A percentile compares a stretch with the other conserved stretches of the same genome.
These are phyloP conservation scores for Stylosanthes scabra DNA, from an alignment of 331 rosid genomes.

Conservation along the genomic window DNA sequence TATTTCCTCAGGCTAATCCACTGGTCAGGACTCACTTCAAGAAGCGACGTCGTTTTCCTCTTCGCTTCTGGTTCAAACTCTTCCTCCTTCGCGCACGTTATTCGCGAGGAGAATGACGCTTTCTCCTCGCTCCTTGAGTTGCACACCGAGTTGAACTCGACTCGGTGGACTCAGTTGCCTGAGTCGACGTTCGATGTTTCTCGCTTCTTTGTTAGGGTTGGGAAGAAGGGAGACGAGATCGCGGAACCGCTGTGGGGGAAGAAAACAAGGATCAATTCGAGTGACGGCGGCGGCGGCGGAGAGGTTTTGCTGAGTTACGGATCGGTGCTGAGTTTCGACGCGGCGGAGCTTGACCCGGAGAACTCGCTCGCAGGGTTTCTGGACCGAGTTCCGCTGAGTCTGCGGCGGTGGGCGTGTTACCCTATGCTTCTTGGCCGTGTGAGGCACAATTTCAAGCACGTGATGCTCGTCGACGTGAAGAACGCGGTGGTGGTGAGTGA, in stretches of 20 bases:
- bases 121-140: slow-evolving; percentile 52
- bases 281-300: neutral
- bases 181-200: slow-evolving; percentile 49
- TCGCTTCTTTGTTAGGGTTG: slow-evolving; percentile 45
- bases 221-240: neutral
- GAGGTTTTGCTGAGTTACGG: slow-evolving; percentile 57
- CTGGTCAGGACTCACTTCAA: slow-evolving; percentile 70
- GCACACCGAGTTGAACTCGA: slow-evolving; percentile 42
- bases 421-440: slow-evolving; percentile 92
- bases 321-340: slow-evolving; percentile 79
- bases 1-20: slow-evolving; percentile 68
- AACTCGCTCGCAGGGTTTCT: slow-evolving; percentile 87
- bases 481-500: slow-evolving; percentile 54
- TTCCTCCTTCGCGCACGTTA: slow-evolving; percentile 42
- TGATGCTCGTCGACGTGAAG: slow-evolving; percentile 67
- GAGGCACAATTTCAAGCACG: slow-evolving; percentile 73
- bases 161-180: slow-evolving; percentile 32
- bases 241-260: slow-evolving; percentile 83
- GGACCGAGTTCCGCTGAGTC: slow-evolving; percentile 60
- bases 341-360: slow-evolving; percentile 86
- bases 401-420: slow-evolving; percentile 91
- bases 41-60: slow-evolving; percentile 70
- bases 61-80: slow-evolving; percentile 49
- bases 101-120: slow-evolving; percentile 60
- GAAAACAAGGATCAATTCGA: slow-evolving; percentile 30